Base-by-base conservation (phyloP, 305 asterid genomes). In the Solanum aculeatissimum region DNA sequence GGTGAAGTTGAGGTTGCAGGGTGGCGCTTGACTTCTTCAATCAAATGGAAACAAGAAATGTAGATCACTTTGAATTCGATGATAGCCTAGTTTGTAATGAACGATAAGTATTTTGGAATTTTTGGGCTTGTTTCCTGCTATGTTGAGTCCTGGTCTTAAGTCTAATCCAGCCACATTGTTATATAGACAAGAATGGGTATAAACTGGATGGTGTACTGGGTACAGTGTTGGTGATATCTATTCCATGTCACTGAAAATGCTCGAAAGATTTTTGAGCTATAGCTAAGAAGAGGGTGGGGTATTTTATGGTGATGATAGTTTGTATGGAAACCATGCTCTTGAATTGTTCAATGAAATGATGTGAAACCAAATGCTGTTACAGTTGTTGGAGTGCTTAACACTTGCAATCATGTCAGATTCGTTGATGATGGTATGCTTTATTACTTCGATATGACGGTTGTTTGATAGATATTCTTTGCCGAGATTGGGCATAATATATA, bases 181-280 rank as follows among this genome's bases (percentile, higher is more conserved):
- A 83, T 27, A 49, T 70, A 65, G 29, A 29, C 9, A 68, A 80
- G 54, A 81, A 55, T 35, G 4, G 4, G 10, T 71, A 14, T 80
- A 15, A 74, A 55, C 19, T 70, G 23, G 82, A 81, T 72, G 85
- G 84, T 18, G 82, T 85, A 54, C 49, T 84, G 60, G 86, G 83
- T 32, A 81, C 86, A 16, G 47, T 84, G 23, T 68, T 87, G 60
- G 69, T 87, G 85, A 86, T 38, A 87, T 85, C 85, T 87, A 87
- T 68, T 85, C 82, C 66, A 87, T 68, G 58, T 87, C 81, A 63
- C 80, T 23, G 75, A 72, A 83, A 80, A 38, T 66, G 90, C 84
- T 75, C 38, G 49, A 60, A 53, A 6, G 9, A 85, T 85, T 87
- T 87, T 63, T 32, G 42, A 29, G 75, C 60, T 11, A 62, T 83